Evolutionary conservation across 352 stramenopile species (phyloP).

Genomic region (Peronospora destructor): DNA sequence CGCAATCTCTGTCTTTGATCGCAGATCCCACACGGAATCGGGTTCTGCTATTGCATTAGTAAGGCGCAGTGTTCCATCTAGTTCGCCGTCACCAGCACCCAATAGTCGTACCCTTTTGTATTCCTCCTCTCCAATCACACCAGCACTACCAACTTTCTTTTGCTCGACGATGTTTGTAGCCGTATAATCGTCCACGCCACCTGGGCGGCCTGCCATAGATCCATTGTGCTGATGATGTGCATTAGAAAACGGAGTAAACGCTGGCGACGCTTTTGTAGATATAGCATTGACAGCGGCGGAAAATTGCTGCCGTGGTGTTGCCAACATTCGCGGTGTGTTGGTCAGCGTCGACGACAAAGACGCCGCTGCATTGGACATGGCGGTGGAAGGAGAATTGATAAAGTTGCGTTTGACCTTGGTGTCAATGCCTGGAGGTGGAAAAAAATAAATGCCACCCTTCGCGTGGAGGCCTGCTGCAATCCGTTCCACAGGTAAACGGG

Average conservation of each 20-base stretch:
- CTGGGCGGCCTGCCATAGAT: constrained; percentile 7
- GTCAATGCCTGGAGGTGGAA: constrained; percentile 59
- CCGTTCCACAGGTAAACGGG: constrained; percentile 13
- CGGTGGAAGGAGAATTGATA: constrained; percentile 49
- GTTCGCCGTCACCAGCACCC: constrained; percentile 12
- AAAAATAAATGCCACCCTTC: constrained; percentile 48
- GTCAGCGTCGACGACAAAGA: constrained; percentile 66
- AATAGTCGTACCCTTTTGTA: constrained; percentile 5
- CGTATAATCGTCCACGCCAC: constrained; percentile 12
- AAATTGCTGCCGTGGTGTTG: constrained; percentile 67
- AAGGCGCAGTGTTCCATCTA: constrained; percentile 6
- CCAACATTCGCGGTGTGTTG: constrained; percentile 60
- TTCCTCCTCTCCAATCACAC: constrained; percentile 8
- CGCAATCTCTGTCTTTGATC: constrained; percentile 48
- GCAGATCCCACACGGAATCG: constrained; percentile 50
- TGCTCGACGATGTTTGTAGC: constrained; percentile 7
- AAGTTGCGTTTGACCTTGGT: constrained; percentile 63
- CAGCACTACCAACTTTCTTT: constrained; percentile 10
- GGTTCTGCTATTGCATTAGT: constrained; percentile 1
- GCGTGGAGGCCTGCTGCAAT: constrained; percentile 35
- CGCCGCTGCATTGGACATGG: constrained; percentile 69
- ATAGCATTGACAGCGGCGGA: constrained; percentile 71
- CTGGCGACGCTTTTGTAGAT: constrained; percentile 61
- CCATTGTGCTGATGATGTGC: constrained; percentile 17
- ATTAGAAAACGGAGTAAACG: constrained; percentile 56